These are phyloP conservation scores for Trichoderma koningiopsis DNA, from an alignment of 2,329 filamentous ascomycete genomes.

Conservation along the genomic window DNA sequence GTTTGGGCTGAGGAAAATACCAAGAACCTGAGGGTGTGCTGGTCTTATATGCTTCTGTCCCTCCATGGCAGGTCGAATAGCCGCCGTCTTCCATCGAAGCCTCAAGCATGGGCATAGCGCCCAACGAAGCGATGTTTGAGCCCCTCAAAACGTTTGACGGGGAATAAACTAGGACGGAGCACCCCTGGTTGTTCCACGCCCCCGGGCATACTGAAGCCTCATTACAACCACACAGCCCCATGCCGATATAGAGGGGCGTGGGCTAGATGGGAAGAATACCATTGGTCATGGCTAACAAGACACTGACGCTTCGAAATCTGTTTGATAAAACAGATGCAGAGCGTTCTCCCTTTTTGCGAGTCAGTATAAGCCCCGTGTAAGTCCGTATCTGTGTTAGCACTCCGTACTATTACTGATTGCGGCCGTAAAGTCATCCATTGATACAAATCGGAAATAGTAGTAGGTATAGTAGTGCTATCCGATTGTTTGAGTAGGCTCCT, in stretches of 20 bases:
- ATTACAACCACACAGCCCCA: neutral
- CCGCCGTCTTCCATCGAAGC: neutral
- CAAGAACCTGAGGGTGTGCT: slow-evolving; percentile 11
- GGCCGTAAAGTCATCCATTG: neutral
- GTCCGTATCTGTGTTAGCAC: neutral
- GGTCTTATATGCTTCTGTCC: slow-evolving; percentile 14
- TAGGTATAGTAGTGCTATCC: neutral
- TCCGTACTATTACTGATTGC: neutral
- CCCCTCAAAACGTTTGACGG: slow-evolving; percentile 12
- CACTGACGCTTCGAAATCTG: slow-evolving; percentile 7
- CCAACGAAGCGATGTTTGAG: neutral
- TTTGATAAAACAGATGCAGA: neutral
- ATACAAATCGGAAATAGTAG: neutral
- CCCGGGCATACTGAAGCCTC: neutral
- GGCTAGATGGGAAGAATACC: neutral
- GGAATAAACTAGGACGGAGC: neutral
- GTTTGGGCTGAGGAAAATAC: neutral
- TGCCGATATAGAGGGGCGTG: slow-evolving; percentile 10
- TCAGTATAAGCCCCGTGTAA: neutral
- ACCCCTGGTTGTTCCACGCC: slow-evolving; percentile 5
- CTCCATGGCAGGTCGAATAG: neutral
- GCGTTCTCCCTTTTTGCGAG: neutral
- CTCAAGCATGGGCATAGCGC: neutral
- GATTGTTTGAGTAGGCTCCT: neutral
- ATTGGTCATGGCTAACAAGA: neutral